Conservation (phyloP, 2,329 filamentous ascomycete genomes). For the Parafenestella ontariensis region DNA sequence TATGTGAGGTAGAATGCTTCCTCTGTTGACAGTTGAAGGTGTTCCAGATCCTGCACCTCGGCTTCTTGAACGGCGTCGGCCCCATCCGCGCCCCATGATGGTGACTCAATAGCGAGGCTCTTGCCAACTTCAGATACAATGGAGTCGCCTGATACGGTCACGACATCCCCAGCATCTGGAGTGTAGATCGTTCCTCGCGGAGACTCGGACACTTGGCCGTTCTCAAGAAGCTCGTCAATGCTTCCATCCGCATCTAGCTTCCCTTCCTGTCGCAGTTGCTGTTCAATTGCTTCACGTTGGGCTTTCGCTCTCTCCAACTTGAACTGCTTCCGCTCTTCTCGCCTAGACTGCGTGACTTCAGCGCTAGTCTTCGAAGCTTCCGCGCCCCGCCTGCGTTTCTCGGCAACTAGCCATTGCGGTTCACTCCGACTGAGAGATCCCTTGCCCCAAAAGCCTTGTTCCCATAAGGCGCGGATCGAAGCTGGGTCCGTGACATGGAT, state of each 20-base stretch:
- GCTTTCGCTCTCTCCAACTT: constrained; percentile 92
- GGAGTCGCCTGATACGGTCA: constrained; percentile 12
- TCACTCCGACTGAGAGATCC: constrained; percentile 92
- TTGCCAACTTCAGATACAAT: constrained; percentile 22
- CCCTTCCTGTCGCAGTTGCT: constrained; percentile 67
- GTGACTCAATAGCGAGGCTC: constrained; percentile 9
- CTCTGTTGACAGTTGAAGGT: constrained; percentile 88
- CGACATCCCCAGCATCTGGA: constrained; percentile 15
- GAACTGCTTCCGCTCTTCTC: constrained; percentile 80
- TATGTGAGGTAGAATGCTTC: constrained; percentile 92
- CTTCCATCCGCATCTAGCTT: constrained; percentile 37
- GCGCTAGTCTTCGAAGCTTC: constrained; percentile 76
- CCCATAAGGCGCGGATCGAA: constrained; percentile 85
- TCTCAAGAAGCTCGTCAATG: constrained; percentile 40
- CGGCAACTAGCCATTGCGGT: constrained; percentile 87
- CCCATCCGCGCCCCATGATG: constrained; percentile 11
- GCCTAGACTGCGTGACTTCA: constrained; percentile 75
- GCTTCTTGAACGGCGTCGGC: constrained; percentile 6
- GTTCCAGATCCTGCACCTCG: constrained; percentile 65
- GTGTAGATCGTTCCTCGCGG: constrained; percentile 29
- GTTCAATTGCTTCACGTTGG: constrained; percentile 83
- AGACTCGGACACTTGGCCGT: constrained; percentile 25
- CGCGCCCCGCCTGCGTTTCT: constrained; percentile 74
- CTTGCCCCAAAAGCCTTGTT: constrained; percentile 97
- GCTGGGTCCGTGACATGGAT: constrained; percentile 81